phyloP scores from a whole-genome alignment of 148 eudicot species.

The Chenopodium quinoa region DNA sequence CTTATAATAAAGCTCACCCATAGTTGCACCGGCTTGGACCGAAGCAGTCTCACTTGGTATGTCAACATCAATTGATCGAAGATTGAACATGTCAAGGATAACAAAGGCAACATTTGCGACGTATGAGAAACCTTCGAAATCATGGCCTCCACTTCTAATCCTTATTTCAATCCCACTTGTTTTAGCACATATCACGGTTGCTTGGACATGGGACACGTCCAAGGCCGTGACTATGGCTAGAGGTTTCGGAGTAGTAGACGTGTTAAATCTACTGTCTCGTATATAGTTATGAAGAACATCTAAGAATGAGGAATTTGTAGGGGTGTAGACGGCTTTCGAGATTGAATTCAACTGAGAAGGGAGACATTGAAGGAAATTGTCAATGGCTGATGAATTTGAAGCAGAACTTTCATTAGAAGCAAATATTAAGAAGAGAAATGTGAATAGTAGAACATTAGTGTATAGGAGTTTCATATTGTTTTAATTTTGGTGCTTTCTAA shows the following conservation, averaged over 20 bases:
- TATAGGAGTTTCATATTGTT: conserved; percentile 6
- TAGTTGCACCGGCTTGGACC: conserved; percentile 34
- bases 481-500: neutral
- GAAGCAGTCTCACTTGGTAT: conserved; percentile 23
- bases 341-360: conserved; percentile 10
- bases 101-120: conserved; percentile 29
- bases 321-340: conserved; percentile 15
- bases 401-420: conserved; percentile 1
- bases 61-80: conserved; percentile 25
- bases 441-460: neutral
- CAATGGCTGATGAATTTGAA: conserved; percentile 15
- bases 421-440: neutral
- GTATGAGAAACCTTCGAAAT: conserved; percentile 39
- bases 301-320: conserved; percentile 17
- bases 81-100: conserved; percentile 36
- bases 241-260: conserved; percentile 35
- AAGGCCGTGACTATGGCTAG: conserved; percentile 32
- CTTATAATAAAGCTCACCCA: conserved; percentile 36
- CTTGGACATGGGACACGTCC: conserved; percentile 36
- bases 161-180: conserved; percentile 22
- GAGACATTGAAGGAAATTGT: conserved; percentile 26
- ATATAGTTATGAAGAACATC: conserved; percentile 22
- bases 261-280: conserved; percentile 33
- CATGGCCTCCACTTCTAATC: conserved; percentile 41
- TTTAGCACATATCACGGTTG: conserved; percentile 34